phyloP scores from a whole-genome alignment of 306 rosid genomes.

The Begonia loranthoides region DNA sequence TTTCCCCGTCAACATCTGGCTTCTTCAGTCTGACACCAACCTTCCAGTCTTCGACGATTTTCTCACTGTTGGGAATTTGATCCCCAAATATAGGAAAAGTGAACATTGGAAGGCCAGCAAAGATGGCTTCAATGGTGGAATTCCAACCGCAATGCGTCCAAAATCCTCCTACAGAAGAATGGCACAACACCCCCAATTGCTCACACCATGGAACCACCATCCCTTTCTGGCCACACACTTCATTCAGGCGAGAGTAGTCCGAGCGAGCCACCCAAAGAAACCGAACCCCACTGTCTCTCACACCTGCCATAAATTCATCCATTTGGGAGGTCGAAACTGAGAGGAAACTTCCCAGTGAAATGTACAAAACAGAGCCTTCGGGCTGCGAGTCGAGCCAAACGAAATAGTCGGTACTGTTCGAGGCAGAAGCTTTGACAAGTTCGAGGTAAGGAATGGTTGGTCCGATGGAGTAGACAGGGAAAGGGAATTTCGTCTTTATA shows the following conservation, averaged over 20 bases:
- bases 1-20: background rate
- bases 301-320: conserved; percentile 12
- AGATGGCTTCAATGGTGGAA: conserved; percentile 20
- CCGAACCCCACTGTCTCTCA: conserved; percentile 19
- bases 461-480: conserved; percentile 22
- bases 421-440: background rate
- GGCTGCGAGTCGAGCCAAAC: conserved; percentile 26
- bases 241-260: conserved; percentile 6
- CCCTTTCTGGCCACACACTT: conserved; percentile 8
- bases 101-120: conserved; percentile 25
- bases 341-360: background rate
- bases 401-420: conserved; percentile 2
- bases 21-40: conserved; percentile 15
- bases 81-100: conserved; percentile 17
- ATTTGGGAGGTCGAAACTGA: background rate
- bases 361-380: conserved; percentile 18
- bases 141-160: conserved; percentile 35
- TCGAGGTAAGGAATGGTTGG: conserved; percentile 17
- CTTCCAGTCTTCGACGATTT: conserved; percentile 33
- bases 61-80: conserved; percentile 20
- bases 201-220: conserved; percentile 32
- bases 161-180: conserved; percentile 21
- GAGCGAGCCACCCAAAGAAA: conserved; percentile 24
- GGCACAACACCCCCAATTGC: conserved; percentile 32
- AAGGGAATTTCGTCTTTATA: conserved; percentile 7